Base-by-base conservation (phyloP, 352 stramenopile genomes). In the Pythium angustatum region DNA sequence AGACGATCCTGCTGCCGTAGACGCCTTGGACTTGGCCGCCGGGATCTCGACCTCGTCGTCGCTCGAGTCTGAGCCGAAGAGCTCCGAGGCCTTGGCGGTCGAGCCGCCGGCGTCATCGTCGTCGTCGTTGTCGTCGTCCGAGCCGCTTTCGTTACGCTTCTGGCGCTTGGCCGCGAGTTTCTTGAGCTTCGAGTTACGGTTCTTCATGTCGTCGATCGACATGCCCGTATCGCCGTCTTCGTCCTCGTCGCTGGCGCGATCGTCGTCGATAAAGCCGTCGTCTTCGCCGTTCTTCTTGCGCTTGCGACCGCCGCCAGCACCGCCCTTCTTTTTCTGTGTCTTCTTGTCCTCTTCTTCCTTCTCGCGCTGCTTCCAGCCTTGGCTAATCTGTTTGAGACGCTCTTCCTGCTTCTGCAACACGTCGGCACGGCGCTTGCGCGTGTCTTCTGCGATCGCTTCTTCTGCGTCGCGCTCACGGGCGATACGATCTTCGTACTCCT, bases 131-230 rank as follows among this genome's bases (percentile, higher is more conserved):
- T 93, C 86, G n/a, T 80, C 73, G 28, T 93, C 84, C 11, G 76
- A 87, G 41, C 76, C 75, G 43, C 71, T 58, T 19, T 71, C 69
- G 8, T 80, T 76, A 22, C 81, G 81, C 71, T 94, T 94, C 68
- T 88, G 87, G 45, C 85, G 84, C 72, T 96, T 96, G 49, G 91
- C 86, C 27, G 88, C 77, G 27, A 95, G 68, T 38, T 89, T 91
- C 75, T 93, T 93, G 75, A 93, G 90, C 55, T 85, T 95, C 21
- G 74, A 61, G 50, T 93, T 93, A 53, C 86, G 86, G 74, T 95
- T 93, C 77, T 95, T 93, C 87, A 95, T 95, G 69, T 95, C 86
- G 65, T 93, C 86, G 43, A 95, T 93, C 27, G 84, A 93, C 76
- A 95, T 90, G 50, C 74, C 75, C 28, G 62, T 72, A 47, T 80